A percentile compares a stretch with the other conserved stretches of the same genome.
Conservation (phyloP, 768 basidiomycete genomes). For the Mycena latifolia region DNA sequence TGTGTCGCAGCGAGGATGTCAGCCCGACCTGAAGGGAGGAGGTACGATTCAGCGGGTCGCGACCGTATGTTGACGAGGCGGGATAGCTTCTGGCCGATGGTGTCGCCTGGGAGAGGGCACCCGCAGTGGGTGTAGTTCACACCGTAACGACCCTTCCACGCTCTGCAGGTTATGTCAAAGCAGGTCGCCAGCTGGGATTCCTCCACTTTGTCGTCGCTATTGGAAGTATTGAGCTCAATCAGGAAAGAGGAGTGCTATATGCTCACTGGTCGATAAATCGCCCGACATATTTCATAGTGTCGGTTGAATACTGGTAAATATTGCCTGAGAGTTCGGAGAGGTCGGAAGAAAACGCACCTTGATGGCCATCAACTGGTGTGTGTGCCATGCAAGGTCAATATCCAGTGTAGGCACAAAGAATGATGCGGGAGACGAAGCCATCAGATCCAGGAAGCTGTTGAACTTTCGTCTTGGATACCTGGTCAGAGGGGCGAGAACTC, state of each 20-base stretch:
- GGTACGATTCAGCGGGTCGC: slow-evolving; percentile 40
- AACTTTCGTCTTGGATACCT: not conserved
- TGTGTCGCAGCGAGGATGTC: slow-evolving; percentile 64
- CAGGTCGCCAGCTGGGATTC: slow-evolving; percentile 56
- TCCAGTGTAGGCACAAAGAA: slow-evolving; percentile 75
- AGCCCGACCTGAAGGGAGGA: slow-evolving; percentile 47
- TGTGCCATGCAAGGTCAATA: slow-evolving; percentile 83
- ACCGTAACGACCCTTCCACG: slow-evolving; percentile 64
- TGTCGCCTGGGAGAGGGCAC: slow-evolving; percentile 63
- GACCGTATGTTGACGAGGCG: slow-evolving; percentile 42
- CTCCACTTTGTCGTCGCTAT: slow-evolving; percentile 65
- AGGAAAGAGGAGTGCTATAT: not conserved
- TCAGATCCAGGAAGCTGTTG: slow-evolving; percentile 66
- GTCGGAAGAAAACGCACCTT: slow-evolving; percentile 31
- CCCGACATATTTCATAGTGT: slow-evolving; percentile 57
- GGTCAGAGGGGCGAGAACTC: slow-evolving; percentile 25
- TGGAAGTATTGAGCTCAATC: not conserved
- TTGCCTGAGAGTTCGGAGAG: not conserved
- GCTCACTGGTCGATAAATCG: slow-evolving; percentile 69
- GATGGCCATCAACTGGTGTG: slow-evolving; percentile 69
- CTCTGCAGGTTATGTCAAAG: slow-evolving; percentile 64
- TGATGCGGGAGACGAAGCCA: slow-evolving; percentile 54
- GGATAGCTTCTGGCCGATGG: slow-evolving; percentile 55
- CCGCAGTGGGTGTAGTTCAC: slow-evolving; percentile 71
- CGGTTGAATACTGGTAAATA: slow-evolving; percentile 52